Evolutionary conservation across 768 basidiomycete species (phyloP), one percentile per base, ranked within the genome.

Genomic region (Scleroderma citrinum): DNA sequence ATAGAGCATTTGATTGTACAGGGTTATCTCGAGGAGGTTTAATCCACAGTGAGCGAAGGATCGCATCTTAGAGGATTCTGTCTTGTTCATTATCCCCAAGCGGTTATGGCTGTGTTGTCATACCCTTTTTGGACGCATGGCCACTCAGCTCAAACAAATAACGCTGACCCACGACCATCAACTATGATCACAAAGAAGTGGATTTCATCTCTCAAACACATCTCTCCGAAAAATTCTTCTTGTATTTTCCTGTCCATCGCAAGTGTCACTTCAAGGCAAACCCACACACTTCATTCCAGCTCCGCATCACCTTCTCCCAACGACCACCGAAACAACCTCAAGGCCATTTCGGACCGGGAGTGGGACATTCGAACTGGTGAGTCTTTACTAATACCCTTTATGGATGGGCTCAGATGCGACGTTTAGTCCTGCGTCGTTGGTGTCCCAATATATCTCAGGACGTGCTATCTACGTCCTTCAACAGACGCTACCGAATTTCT

Each of bases 1-100:
- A 85, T 99, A 53, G 96, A 99, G 64, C 86, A 94, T 64, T 75
- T 98, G 57, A 91, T 98, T 57, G 83, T 94, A 1, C 89, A 93
- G 61, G 94, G 94, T 4, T 95, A 86, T 66, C 71, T 99, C 56
- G 90, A 97, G 71, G 83, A 94, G 59, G 83, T 95, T 52, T 84
- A 60, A 60, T 43, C 35, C 50, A 48, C 36, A 43, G 55, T 47
- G 38, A 23, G 44, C 35, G 29, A 47, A n/a, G n/a, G 40, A 54
- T 31, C 48, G n/a, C 29, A 11, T 29, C 24, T 41, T 5, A 5
- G 30, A 37, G 31, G 32, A 46, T 14, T 19, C 12, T 47, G 16
- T 19, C 36, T 45, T 12, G 41, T 30, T 29, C 26, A 17, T 26
- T 39, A 24, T 31, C 32, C 20, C 21, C 11, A 41, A 17, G 8